Conservation (phyloP, 2,329 filamentous ascomycete species). For the Phoma sp. region DNA sequence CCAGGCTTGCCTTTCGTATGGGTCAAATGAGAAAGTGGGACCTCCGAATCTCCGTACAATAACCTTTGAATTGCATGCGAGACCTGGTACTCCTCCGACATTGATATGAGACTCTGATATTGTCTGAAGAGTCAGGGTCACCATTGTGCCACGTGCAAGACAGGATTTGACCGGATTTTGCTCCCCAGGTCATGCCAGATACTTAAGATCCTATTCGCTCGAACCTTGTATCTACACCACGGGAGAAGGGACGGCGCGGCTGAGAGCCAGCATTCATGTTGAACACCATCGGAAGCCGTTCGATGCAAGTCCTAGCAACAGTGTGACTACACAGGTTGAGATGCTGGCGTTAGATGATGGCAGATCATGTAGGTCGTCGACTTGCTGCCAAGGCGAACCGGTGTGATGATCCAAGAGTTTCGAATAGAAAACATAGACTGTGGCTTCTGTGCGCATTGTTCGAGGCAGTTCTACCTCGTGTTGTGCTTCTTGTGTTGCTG, state of each 20-base stretch:
- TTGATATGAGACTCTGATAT: background rate
- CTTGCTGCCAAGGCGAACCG: background rate
- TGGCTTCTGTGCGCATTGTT: background rate
- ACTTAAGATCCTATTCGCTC: background rate
- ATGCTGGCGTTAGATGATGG: background rate
- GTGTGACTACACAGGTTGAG: background rate
- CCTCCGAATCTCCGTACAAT: background rate
- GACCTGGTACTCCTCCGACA: background rate
- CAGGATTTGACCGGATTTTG: background rate
- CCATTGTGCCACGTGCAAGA: slow-evolving; percentile 3
- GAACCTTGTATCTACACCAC: background rate
- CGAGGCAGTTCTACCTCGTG: background rate
- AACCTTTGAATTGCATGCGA: background rate
- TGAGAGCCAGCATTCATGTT: background rate
- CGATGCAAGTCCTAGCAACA: background rate
- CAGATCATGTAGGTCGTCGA: background rate
- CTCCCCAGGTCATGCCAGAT: background rate
- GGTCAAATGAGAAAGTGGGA: background rate
- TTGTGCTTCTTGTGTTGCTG: background rate
- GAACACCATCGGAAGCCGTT: background rate
- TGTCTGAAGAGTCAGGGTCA: background rate
- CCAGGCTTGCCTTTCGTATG: background rate
- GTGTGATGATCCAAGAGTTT: background rate
- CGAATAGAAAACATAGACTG: background rate
- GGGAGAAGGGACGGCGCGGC: background rate